Evolutionary conservation across 805 yeast species (phyloP), one percentile per base, ranked within the genome.

Genomic region (Metschnikowia reukaufii): DNA sequence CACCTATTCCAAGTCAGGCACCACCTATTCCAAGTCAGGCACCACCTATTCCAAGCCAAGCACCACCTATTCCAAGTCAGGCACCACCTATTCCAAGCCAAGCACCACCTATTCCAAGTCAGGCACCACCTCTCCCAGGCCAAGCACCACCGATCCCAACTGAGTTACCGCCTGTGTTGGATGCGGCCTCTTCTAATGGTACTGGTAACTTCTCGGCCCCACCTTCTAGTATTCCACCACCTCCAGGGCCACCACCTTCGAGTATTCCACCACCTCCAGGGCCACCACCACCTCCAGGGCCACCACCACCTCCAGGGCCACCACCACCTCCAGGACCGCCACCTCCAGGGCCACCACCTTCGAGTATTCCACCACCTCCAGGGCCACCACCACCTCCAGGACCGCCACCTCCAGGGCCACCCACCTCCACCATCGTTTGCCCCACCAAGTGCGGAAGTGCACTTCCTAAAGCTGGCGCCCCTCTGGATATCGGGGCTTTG

Each of bases 401-500:
- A 6, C 51, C 55, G 4, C 50, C 45, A n/a, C 48, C 50, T 1
- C 30, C 49, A 16, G 40, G 39, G 20, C 43, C 47, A 10, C 51
- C 49, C 55, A 4, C 50, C 51, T n/a, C n/a, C n/a, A n/a, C 47
- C 53, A 6, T 41, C 49, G n/a, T 36, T 53, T 27, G 44, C 50
- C 5, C 46, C 49, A 13, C 42, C 48, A 12, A 27, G 62, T 12
- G 68, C 19, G 56, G 67, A 3, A 62, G 68, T n/a, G 10, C 50
- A 4, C 50, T 65, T 16, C 65, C 72, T 47, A 50, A 65, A 35
- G 50, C 67, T 3, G 51, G 50, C 2, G 58, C 54, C 4, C 37
- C 49, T n/a, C 55, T 70, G 6, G 66, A 72, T 36, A 62, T 83
- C 20, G 58, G 70, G 35, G 82, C 82, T 1, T 66, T 79, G 43